These are phyloP conservation scores for Globisporangium cederbergense DNA, from an alignment of 352 stramenopile genomes.

Conservation along the genomic window DNA sequence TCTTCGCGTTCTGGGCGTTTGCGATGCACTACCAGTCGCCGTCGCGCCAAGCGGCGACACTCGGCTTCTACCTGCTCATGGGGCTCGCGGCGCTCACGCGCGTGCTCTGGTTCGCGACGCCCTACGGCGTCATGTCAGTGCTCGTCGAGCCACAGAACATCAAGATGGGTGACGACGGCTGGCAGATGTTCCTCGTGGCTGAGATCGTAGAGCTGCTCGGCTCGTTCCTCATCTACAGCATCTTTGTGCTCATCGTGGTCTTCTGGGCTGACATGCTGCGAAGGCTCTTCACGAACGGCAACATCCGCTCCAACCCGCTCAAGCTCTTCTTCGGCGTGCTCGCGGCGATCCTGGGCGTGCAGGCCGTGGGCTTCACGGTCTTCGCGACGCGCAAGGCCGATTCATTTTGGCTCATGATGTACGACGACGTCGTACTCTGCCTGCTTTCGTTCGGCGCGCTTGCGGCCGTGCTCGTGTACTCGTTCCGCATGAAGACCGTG, in stretches of 20 bases:
- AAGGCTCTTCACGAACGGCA: constrained; percentile 79
- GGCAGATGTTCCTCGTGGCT: constrained; percentile 65
- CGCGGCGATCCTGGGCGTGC: constrained; percentile 55
- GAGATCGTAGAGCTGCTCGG: constrained; percentile 90
- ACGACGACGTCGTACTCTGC: constrained; percentile 88
- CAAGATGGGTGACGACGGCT: constrained; percentile 64
- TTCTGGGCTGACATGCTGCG: constrained; percentile 98
- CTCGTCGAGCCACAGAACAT: constrained; percentile 54
- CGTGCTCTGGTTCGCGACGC: constrained; percentile 71
- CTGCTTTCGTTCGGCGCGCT: constrained; percentile 88
- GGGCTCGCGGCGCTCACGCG: constrained; percentile 58
- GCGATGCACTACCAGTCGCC: constrained; percentile 61
- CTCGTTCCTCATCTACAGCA: constrained; percentile 93
- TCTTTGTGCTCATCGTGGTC: constrained; percentile 97
- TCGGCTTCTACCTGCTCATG: constrained; percentile 84
- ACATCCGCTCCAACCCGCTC: constrained; percentile 79
- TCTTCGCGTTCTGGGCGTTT: constrained; percentile 82
- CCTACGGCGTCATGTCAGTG: constrained; percentile 68
- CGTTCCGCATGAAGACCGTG: constrained; percentile 94
- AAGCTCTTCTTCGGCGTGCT: constrained; percentile 87
- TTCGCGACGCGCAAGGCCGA: constrained; percentile 86
- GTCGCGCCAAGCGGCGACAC: constrained; percentile 54
- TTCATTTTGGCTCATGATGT: constrained; percentile 94
- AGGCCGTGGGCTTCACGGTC: constrained; percentile 84
- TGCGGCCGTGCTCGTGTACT: constrained; percentile 93